Conservation (phyloP, 345 rosid species). For the Bruguiera gymnorhiza region DNA sequence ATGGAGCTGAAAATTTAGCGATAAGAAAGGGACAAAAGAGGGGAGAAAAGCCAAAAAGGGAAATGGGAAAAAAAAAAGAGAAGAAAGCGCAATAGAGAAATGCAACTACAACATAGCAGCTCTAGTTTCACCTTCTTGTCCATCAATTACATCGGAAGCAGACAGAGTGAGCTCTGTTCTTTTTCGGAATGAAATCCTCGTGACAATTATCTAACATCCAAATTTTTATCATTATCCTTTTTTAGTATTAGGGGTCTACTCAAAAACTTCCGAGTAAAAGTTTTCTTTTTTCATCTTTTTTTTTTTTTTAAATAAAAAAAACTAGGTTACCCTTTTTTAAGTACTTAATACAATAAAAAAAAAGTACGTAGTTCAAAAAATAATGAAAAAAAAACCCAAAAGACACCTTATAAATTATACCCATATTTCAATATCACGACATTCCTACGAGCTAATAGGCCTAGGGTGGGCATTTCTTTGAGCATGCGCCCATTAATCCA, state of each 20-base stretch:
- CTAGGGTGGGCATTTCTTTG: too few species aligned
- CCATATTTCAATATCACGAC: too few species aligned
- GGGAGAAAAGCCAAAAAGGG: background rate
- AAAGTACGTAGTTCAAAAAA: too few species aligned
- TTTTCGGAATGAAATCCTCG: constrained; percentile 33
- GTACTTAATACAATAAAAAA: too few species aligned
- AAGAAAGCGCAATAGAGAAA: constrained; percentile 6
- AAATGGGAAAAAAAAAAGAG: too few species aligned
- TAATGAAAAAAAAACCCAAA: too few species aligned
- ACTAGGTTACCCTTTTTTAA: too few species aligned
- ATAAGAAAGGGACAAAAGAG: background rate
- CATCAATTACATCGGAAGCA: constrained; percentile 46
- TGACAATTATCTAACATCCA: constrained; percentile 25
- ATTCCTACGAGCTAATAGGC: too few species aligned
- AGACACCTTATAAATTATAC: too few species aligned
- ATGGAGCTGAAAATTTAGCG: constrained; percentile 21
- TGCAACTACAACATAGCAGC: constrained; percentile 23
- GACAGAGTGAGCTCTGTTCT: constrained; percentile 36
- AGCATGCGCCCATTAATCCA: background rate
- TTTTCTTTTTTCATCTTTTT: too few species aligned
- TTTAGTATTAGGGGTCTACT: constrained; percentile 2
- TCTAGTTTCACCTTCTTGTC: constrained; percentile 40
- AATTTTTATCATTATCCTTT: constrained; percentile 62
- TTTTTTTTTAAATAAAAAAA: too few species aligned
- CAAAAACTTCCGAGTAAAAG: too few species aligned